phyloP scores from a whole-genome alignment of 495 filamentous ascomycete species.

The Hypoxylon cercidicola region DNA sequence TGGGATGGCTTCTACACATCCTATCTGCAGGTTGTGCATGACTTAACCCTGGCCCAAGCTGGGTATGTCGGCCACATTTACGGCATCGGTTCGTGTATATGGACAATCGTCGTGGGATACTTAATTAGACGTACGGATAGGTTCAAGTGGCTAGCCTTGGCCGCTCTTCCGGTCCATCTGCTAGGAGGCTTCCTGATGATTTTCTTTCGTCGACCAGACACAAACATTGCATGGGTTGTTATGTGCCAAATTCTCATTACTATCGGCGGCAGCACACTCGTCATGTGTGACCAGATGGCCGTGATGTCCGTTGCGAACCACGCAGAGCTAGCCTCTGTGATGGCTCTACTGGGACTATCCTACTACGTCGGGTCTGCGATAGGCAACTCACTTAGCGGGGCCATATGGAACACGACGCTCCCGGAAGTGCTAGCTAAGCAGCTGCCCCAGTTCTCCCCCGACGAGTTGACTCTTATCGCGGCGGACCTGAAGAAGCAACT shows the following conservation, averaged over 20 bases:
- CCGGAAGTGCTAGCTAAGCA: constrained; percentile 51
- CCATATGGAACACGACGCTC: constrained; percentile 67
- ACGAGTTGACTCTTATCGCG: constrained; percentile 64
- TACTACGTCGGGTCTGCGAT: constrained; percentile 63
- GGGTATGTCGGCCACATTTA: constrained; percentile 76
- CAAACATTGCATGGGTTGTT: constrained; percentile 68
- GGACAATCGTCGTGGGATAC: constrained; percentile 65
- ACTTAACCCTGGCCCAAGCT: constrained; percentile 64
- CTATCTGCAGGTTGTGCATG: constrained; percentile 78
- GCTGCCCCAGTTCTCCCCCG: constrained; percentile 55
- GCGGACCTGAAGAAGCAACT: constrained; percentile 70
- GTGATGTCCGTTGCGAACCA: constrained; percentile 64
- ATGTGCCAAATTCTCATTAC: constrained; percentile 77
- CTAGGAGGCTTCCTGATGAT: constrained; percentile 78
- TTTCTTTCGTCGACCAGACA: constrained; percentile 68
- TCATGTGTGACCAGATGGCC: constrained; percentile 65
- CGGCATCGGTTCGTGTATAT: constrained; percentile 74
- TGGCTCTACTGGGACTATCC: constrained; percentile 63
- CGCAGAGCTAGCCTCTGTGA: constrained; percentile 63
- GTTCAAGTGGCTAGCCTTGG: constrained; percentile 70
- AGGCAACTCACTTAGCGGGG: constrained; percentile 62
- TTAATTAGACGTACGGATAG: constrained; percentile 66
- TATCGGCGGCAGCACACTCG: constrained; percentile 68
- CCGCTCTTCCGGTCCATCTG: constrained; percentile 72
- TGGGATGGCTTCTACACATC: constrained; percentile 75